Base-by-base conservation (phyloP, 1,284 basidiomycete species). In the Marasmius oreades region DNA sequence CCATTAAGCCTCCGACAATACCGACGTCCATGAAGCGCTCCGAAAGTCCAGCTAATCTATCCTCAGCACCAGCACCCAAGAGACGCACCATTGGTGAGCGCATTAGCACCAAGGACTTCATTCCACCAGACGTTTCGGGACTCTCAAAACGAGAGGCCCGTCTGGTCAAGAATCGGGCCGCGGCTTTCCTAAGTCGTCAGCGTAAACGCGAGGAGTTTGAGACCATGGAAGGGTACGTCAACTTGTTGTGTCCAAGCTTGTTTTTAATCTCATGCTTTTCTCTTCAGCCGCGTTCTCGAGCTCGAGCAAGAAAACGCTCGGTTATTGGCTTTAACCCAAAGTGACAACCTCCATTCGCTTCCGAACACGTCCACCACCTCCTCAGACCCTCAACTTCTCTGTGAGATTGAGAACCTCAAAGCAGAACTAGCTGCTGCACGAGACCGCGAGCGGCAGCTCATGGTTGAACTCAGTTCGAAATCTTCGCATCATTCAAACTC, bases 181-280 rank as follows among this genome's bases (percentile, higher is more conserved):
- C 92, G 8, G 92, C 92, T 55, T 95, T 95, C 76, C 84, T 95
- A 64, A 90, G 86, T 70, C 80, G 92, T 67, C 92, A 95, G 72
- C 81, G 92, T 65, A 95, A 95, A 73, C 85, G 92, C 59, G 92
- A 95, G 74, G 92, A 95, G 73, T 95, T 93, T 66, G 92, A 95
- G 73, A 78, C 73, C 67, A 92, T 95, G 86, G 92, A 94, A 78
- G 73, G 87, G 88, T 93, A 78, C 75, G 70, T 75, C 59, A 62
- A 60, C 52, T 59, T 63, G 52, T 62, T 58, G 52, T 60, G 62
- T 65, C 61, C 60, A 52, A 34, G 20, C 55, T 36, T 44, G 43
- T 45, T 59, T n/a, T 52, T 57, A 39, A 53, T 55, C 58, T 60
- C 31, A 57, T 58, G 56, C 61, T 47, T 43, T 57, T 61, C 53